Evolutionary conservation across 768 basidiomycete species (phyloP), one percentile per base, ranked within the genome.

Genomic region (Kwoniella dendrophila): DNA sequence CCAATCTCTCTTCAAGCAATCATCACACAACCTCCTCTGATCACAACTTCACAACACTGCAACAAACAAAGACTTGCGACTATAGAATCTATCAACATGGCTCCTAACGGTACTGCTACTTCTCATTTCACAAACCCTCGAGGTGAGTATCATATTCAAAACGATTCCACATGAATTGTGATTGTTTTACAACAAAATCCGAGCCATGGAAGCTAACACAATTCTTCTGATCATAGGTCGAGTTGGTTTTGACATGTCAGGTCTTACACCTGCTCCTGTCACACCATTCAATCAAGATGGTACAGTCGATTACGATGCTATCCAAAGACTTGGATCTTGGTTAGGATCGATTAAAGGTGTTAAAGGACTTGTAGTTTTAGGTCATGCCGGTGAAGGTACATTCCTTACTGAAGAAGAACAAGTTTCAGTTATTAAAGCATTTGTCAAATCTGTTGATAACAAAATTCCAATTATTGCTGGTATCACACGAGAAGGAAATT

Each of bases 351-450:
- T 66, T 38, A 38, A 36, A 4, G 41, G 41, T 32, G 49, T 66
- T 48, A 66, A 66, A 30, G 41, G 43, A 2, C 30, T 66, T n/a
- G 43, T 66, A 12, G 64, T 66, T 16, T 50, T 66, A 5, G 64
- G 60, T 14, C 64, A 66, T 24, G 64, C 64, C 2, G 64, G 64
- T 26, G 64, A 66, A 26, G 64, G 59, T 26, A 66, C 64, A 16
- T 61, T 62, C 55, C 56, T 62, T 5, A 49, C 51, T 24, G 38
- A 54, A 27, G 64, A 66, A 6, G 64, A 66, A 33, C 41, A 66
- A 36, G 26, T 43, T 20, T 34, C 29, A 10, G 41, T 66, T 33
- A 66, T 62, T 55, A 44, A 44, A 16, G 64, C 64, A 2, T 66
- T 52, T 32, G 64, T 62, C 32, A 61, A 62, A 51, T 43, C 64